These are phyloP conservation scores for Fusarium camptoceras DNA, from an alignment of 2,329 filamentous ascomycete species.

Conservation along the genomic window DNA sequence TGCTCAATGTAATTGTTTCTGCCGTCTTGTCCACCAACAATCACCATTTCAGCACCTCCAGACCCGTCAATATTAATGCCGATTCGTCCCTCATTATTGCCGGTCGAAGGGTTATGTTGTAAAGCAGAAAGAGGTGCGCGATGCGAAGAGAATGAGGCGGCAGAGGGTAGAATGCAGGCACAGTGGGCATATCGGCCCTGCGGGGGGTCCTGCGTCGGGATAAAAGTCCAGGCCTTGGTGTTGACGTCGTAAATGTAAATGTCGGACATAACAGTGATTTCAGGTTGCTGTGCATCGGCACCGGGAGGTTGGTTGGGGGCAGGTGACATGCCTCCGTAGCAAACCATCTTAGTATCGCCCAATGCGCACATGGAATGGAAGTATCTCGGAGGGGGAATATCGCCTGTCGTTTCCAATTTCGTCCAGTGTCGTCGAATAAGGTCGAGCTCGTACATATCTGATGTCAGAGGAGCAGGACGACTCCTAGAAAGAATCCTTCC, in stretches of 20 bases:
- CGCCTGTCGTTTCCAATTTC: constrained; percentile 84
- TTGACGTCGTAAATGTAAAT: constrained; percentile 94
- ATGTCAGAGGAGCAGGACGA: constrained; percentile 82
- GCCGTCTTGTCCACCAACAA: constrained; percentile 95
- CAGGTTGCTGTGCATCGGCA: constrained; percentile 72
- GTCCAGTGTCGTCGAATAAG: constrained; percentile 93
- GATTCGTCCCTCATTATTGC: constrained; percentile 88
- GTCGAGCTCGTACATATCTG: constrained; percentile 93
- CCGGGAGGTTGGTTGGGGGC: constrained; percentile 63
- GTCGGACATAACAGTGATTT: constrained; percentile 97
- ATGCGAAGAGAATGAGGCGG: constrained; percentile 85
- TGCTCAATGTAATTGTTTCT: constrained; percentile 99
- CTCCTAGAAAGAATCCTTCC: constrained; percentile 87
- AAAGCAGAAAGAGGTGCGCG: constrained; percentile 87
- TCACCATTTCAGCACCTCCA: constrained; percentile 95
- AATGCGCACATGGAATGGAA: constrained; percentile 96
- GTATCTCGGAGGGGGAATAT: constrained; percentile 90
- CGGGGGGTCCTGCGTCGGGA: constrained; percentile 83
- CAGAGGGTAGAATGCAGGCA: constrained; percentile 89
- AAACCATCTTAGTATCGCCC: constrained; percentile 95
- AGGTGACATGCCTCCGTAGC: constrained; percentile 98
- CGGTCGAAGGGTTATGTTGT: constrained; percentile 85
- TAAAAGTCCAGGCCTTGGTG: constrained; percentile 84
- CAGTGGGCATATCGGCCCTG: constrained; percentile 98
- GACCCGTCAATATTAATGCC: constrained; percentile 90